These are phyloP conservation scores for Cymbopogon flexuosus DNA, from an alignment of 202 grass and related monocot species.

Conservation along the genomic window DNA sequence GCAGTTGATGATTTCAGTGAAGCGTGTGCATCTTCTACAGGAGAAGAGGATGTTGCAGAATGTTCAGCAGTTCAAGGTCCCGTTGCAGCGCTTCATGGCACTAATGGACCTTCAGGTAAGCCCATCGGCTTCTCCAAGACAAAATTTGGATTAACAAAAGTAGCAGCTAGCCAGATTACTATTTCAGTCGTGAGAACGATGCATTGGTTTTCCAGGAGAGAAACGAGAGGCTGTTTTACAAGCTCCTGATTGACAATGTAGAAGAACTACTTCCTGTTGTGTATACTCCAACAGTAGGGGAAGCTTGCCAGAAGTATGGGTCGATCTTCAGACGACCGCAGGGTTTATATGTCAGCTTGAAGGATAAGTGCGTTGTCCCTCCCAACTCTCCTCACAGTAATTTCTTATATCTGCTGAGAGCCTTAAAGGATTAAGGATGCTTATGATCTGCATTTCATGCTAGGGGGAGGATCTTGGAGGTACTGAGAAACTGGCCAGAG, in stretches of 20 bases:
- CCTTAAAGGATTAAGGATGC: background rate
- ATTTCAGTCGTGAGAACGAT: background rate
- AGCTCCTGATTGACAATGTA: constrained; percentile 79
- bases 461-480: constrained; percentile 76
- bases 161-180: background rate
- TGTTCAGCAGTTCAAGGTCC: constrained; percentile 60
- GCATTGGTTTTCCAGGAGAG: constrained; percentile 51
- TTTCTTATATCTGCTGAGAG: background rate
- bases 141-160: background rate
- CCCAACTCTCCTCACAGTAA: background rate
- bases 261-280: constrained; percentile 91
- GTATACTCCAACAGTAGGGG: constrained; percentile 85
- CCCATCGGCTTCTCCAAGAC: background rate
- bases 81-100: constrained; percentile 70
- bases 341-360: constrained; percentile 81
- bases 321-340: constrained; percentile 72
- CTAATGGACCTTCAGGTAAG: constrained; percentile 77
- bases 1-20: background rate
- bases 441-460: background rate
- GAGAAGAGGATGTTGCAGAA: constrained; percentile 88
- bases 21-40: constrained; percentile 28
- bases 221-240: constrained; percentile 85
- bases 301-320: constrained; percentile 95
- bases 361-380: constrained; percentile 59
- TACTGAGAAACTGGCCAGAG: constrained; percentile 84